Evolutionary conservation across 2,329 filamentous ascomycete species (phyloP).

Genomic region (Diaporthe aspalathi): DNA sequence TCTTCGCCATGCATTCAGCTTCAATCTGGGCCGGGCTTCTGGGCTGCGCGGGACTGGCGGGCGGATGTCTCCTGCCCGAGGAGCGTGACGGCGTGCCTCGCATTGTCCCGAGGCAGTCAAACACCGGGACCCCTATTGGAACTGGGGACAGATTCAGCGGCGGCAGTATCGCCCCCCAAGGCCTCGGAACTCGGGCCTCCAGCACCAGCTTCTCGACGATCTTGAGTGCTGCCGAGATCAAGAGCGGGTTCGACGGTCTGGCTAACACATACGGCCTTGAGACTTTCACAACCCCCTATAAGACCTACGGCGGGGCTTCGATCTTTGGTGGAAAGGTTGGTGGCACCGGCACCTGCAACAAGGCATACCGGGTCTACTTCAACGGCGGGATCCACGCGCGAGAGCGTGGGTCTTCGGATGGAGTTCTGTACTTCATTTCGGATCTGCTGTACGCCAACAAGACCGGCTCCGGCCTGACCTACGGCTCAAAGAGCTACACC

Average conservation of each 20-base stretch:
- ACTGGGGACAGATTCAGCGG: constrained; percentile 56
- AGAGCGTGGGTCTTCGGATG: constrained; percentile 67
- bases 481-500: constrained; percentile 64
- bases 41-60: constrained; percentile 23
- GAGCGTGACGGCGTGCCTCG: constrained; percentile 45
- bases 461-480: constrained; percentile 60
- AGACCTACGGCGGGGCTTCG: constrained; percentile 56
- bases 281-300: constrained; percentile 55
- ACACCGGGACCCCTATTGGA: constrained; percentile 51
- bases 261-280: constrained; percentile 53
- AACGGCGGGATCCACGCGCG: constrained; percentile 67
- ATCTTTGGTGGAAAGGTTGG: constrained; percentile 58
- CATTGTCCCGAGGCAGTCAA: constrained; percentile 22
- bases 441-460: constrained; percentile 67
- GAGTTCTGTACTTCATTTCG: constrained; percentile 67
- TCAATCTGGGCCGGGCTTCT: constrained; percentile 25
- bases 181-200: constrained; percentile 52
- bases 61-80: constrained; percentile 52
- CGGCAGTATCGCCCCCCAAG: constrained; percentile 52
- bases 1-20: constrained; percentile 21
- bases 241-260: constrained; percentile 57
- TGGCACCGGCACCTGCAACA: constrained; percentile 39
- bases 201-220: constrained; percentile 53
- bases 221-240: constrained; percentile 58
- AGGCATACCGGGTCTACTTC: constrained; percentile 60